Evolutionary conservation across 176 grass and related monocot genomes (phyloP).

Genomic region (Sorghum bicolor): DNA sequence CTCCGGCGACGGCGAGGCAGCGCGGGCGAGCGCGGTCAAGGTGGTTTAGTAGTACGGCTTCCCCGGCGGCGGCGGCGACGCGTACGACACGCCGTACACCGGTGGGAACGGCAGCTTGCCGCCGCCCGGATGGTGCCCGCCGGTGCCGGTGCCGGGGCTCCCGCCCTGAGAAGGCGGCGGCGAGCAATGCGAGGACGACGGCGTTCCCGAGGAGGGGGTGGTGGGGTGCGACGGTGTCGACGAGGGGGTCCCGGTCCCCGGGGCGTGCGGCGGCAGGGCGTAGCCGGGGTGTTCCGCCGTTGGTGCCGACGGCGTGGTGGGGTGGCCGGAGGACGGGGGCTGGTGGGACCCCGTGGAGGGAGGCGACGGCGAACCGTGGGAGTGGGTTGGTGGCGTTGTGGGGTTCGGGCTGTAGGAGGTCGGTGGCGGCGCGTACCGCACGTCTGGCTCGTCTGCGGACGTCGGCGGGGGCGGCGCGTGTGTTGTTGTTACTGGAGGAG

Average conservation of each 20-base stretch:
- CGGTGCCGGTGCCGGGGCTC: neutral
- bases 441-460: constrained; percentile 38
- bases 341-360: constrained; percentile 25
- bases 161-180: constrained; percentile 31
- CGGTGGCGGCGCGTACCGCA: constrained; percentile 42
- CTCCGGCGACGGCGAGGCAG: constrained; percentile 13
- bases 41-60: constrained; percentile 45
- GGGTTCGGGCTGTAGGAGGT: constrained; percentile 15
- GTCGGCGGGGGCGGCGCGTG: constrained; percentile 53
- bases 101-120: constrained; percentile 57
- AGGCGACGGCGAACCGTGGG: constrained; percentile 10
- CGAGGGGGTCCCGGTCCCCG: constrained; percentile 7
- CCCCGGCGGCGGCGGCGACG: constrained; percentile 57
- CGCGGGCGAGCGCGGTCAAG: neutral
- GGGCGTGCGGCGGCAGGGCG: constrained; percentile 34
- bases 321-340: constrained; percentile 17
- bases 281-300: constrained; percentile 28
- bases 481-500: neutral
- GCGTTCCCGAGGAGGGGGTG: constrained; percentile 28
- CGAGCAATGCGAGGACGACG: constrained; percentile 27
- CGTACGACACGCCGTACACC: constrained; percentile 60
- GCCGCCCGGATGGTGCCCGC: constrained; percentile 1
- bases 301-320: constrained; percentile 10
- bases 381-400: constrained; percentile 4
- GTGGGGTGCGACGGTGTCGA: constrained; percentile 29